Conservation (phyloP, 768 basidiomycete genomes). For the Psilocybe azurescens region DNA sequence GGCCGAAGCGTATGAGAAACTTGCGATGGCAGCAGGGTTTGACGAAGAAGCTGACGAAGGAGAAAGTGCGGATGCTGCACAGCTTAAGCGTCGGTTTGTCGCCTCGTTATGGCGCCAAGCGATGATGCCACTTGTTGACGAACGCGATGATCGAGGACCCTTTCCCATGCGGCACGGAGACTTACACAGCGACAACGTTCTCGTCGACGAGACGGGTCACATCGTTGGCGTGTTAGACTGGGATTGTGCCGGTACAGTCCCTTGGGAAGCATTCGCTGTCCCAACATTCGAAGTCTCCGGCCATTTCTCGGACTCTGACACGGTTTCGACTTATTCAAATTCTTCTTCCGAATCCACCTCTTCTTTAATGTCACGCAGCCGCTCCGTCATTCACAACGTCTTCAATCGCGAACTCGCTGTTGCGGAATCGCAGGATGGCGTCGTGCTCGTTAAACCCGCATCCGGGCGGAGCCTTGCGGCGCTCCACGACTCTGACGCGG, state of each 20-base stretch:
- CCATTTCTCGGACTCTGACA: constrained; percentile 36
- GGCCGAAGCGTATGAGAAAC: constrained; percentile 44
- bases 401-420: constrained; percentile 37
- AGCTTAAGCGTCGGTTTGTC: constrained; percentile 41
- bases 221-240: constrained; percentile 47
- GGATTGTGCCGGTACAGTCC: constrained; percentile 49
- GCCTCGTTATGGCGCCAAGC: constrained; percentile 45
- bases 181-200: constrained; percentile 46
- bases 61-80: constrained; percentile 28
- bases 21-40: constrained; percentile 39
- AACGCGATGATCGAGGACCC: constrained; percentile 42
- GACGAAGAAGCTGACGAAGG: constrained; percentile 32
- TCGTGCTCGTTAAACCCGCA: constrained; percentile 28
- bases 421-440: constrained; percentile 31
- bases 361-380: constrained; percentile 22
- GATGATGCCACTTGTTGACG: constrained; percentile 45
- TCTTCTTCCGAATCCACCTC: constrained; percentile 22
- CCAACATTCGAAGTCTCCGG: constrained; percentile 48
- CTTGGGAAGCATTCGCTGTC: constrained; percentile 49
- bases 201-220: constrained; percentile 44
- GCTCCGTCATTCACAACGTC: constrained; percentile 35
- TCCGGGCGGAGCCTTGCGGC: constrained; percentile 43
- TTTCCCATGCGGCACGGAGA: constrained; percentile 50
- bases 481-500: constrained; percentile 45
- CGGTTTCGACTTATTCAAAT: constrained; percentile 18